Base-by-base conservation (phyloP, 495 filamentous ascomycete species). In the Talaromyces thailandensis region DNA sequence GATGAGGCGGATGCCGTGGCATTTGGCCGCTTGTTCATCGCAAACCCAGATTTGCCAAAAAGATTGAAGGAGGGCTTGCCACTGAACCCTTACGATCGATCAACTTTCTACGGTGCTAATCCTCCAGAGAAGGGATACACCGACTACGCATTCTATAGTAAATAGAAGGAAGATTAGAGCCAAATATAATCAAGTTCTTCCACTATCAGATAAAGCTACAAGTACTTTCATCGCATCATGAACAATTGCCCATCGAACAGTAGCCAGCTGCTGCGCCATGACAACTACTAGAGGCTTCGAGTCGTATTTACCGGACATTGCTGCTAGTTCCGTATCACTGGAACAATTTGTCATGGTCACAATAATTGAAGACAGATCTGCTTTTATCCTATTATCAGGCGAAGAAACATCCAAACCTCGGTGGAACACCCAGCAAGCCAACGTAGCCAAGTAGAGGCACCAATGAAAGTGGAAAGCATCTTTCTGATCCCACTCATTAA, bases 1-100 rank as follows among this genome's bases (percentile, higher is more conserved):
- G 71, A 68, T 59, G 65, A 64, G 11, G 71, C 69, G 21, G 66
- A 80, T 2, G 56, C 56, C 35, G 69, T 84, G 62, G 81, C 77
- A 0, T 88, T 88, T 72, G 88, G 88, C 16, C 70, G 86, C 37
- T 78, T 76, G 48, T 93, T 84, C 65, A 87, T 88, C 60, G 76
- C 86, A 60, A 93, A 83, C 60, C 89, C 89, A 2, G 89, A 92
- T 70, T 67, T 93, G 66, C 77, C 82, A 2, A 89, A 84, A 67
- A 75, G 84, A 60, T 61, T 92, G 12, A 71, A 79, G 71, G 69
- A 86, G 56, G 81, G 80, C 0, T 75, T 90, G 45, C 67, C 71
- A 29, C 71, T 91, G 52, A 75, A 70, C 25, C 69, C 69, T 25
- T 90, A 88, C 68, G 69, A 90, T 59, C 70, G 83, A 3, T 67